Conservation (phyloP, 1,139 yeast species). For the Lodderomyces margitis region DNA sequence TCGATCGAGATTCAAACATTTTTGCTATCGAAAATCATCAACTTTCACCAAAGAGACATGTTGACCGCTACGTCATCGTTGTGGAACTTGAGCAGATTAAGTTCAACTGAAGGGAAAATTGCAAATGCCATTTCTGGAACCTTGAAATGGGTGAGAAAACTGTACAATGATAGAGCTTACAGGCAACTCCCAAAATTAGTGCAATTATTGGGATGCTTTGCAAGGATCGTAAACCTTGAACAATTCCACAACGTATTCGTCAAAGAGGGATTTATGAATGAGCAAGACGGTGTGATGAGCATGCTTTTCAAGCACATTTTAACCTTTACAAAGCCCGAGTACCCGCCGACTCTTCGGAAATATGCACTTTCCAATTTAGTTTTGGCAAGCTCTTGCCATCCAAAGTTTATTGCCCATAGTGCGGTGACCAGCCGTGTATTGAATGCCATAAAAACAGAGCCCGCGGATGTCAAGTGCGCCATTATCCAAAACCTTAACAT, state of each 20-base stretch:
- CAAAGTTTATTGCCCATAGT: slow-evolving; percentile 36
- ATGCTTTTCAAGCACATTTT: slow-evolving; percentile 56
- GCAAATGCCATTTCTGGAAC: slow-evolving; percentile 64
- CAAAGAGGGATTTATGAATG: slow-evolving; percentile 40
- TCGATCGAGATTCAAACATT: slow-evolving; percentile 49
- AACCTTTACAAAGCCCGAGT: slow-evolving; percentile 42
- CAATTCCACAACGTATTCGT: slow-evolving; percentile 39
- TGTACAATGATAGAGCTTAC: slow-evolving; percentile 29
- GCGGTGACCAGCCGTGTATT: not conserved
- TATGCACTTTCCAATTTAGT: slow-evolving; percentile 59
- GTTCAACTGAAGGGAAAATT: slow-evolving; percentile 46
- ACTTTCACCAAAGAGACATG: slow-evolving; percentile 55
- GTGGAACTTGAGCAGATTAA: slow-evolving; percentile 52
- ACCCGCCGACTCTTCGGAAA: slow-evolving; percentile 23
- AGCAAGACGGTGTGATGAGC: slow-evolving; percentile 53
- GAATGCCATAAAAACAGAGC: slow-evolving; percentile 9
- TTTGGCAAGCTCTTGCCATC: slow-evolving; percentile 56
- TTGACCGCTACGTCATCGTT: slow-evolving; percentile 69
- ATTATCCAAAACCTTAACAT: slow-evolving; percentile 53
- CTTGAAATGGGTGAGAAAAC: slow-evolving; percentile 47
- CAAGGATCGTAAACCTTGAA: slow-evolving; percentile 63
- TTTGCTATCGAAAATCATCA: slow-evolving; percentile 55
- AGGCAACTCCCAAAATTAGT: slow-evolving; percentile 55
- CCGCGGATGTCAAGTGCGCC: slow-evolving; percentile 34
- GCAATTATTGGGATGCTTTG: slow-evolving; percentile 66